Base-by-base conservation (phyloP, 2,329 filamentous ascomycete genomes). In the Penicillium sp. region DNA sequence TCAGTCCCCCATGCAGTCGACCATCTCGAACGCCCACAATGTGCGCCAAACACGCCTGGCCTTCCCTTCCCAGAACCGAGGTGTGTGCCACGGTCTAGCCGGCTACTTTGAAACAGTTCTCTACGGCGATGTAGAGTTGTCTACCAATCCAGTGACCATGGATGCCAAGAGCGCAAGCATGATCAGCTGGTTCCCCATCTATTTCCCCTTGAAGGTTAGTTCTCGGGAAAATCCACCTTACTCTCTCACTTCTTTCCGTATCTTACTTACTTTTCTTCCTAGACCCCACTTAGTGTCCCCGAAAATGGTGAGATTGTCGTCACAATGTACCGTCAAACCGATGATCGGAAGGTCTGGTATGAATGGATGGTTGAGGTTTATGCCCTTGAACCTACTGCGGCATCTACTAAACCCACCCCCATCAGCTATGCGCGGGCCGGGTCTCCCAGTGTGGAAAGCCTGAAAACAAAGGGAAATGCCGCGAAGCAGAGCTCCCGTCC, bases 141-240 rank as follows among this genome's bases (percentile, higher is more conserved):
- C 91, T 68, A 99, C 89, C 4, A 88, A 96, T 67, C 95, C 94
- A 0, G 89, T 96, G 61, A 90, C 88, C 30, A 97, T 99, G 76
- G 90, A 94, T 53, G 78, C 79, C 55, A 97, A 97, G 83, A 96
- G 91, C 80, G 89, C 88, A 69, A 92, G 95, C 67, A 99, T 99
- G 95, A 96, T 97, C 61, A 96, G 90, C 53, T 99, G 94, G 94
- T 99, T 99, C 72, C 94, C 94, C 1, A 97, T 99, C 30, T 97
- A 93, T 77, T 99, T 99, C 70, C 94, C 95, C 0, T 77, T 99
- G 14, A 96, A 94, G 85, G 91, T 92, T 79, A 68, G 83, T 41
- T 53, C 47, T 45, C 22, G 10, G 19, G 56, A n/a, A 43, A n/a
- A 2, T 14, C n/a, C 7, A 10, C 14, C 46, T 53, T 28, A 46